Conservation (phyloP, 192 early-diverging fungal genomes). For the Coemansia sp. region DNA sequence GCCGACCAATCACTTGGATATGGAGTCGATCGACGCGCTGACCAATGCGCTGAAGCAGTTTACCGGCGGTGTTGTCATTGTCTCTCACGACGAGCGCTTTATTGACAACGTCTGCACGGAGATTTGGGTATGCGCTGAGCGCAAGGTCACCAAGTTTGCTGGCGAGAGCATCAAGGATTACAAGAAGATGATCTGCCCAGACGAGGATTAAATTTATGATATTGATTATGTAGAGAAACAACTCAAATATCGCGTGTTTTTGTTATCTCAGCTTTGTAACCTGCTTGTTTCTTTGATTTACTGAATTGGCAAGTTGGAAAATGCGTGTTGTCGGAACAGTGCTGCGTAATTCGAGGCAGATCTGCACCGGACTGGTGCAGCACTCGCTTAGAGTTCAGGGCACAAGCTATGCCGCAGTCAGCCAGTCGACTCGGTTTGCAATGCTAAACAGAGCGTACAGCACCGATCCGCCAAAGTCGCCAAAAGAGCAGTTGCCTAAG, state of each 20-base stretch:
- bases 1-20: conserved; percentile 92
- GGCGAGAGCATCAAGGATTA: conserved; percentile 86
- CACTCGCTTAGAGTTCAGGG: not conserved
- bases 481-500: not conserved
- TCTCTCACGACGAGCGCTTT: conserved; percentile 97
- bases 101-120: conserved; percentile 83
- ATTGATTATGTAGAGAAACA: not conserved
- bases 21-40: conserved; percentile 94
- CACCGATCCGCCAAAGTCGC: conserved; percentile 14
- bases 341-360: conserved; percentile 5
- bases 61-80: conserved; percentile 92
- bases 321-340: conserved; percentile 26
- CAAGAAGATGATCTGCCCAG: conserved; percentile 60
- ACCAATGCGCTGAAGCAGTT: conserved; percentile 82
- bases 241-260: not conserved
- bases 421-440: not conserved
- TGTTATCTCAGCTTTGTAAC: conserved; percentile 6
- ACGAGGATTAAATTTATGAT: conserved; percentile 19
- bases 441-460: conserved; percentile 26
- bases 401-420: not conserved
- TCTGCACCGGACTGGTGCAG: not conserved
- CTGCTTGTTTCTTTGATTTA: conserved; percentile 9
- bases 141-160: conserved; percentile 80
- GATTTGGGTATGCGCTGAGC: conserved; percentile 90
- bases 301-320: conserved; percentile 4